Base-by-base conservation (phyloP, 1,139 yeast genomes). In the Hemisphaericaspora xylanilytica region DNA sequence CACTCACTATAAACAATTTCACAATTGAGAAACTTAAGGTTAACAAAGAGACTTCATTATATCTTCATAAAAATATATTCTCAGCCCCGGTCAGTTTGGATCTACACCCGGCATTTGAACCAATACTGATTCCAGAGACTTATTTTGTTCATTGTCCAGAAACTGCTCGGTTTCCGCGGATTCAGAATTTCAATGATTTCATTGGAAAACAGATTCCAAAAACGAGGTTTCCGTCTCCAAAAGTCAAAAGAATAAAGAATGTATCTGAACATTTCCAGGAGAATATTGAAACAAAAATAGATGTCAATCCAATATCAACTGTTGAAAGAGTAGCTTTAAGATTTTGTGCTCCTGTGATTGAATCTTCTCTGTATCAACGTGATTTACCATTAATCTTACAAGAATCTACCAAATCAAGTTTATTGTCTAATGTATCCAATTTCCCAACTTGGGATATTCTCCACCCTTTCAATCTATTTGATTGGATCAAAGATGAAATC, bases 1-100 rank as follows among this genome's bases (percentile, higher is more conserved):
- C 35, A 17, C n/a, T 32, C n/a, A 16, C 24, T 11, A 32, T 25
- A 22, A 13, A 5, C 8, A 15, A 30, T 5, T 35, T 35, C 14
- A 13, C 36, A 21, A 26, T 17, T 18, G 41, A 38, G 28, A 38
- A 32, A 14, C 31, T 38, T 8, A 21, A 28, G n/a, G 12, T 38
- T 4, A 35, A 31, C 12, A 38, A 35, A 31, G 26, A 28, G 3
- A 14, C 36, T 9, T 28, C 38, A 7, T 14, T 34, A 1, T 18
- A 22, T 25, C 30, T 38, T 14, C 38, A 35, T 24, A 17, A 32
- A 17, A 12, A 14, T 11, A 28, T 34, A 12, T 22, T 22, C 4
- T 4, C 32, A 2, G 21, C 30, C n/a, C n/a, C 13, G 4, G 4
- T 14, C 9, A 12, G n/a, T 6, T 30, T 31, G 4, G 31, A 28